These are phyloP conservation scores for Yarrowia sp. DNA, from an alignment of 805 yeast genomes.

Conservation along the genomic window DNA sequence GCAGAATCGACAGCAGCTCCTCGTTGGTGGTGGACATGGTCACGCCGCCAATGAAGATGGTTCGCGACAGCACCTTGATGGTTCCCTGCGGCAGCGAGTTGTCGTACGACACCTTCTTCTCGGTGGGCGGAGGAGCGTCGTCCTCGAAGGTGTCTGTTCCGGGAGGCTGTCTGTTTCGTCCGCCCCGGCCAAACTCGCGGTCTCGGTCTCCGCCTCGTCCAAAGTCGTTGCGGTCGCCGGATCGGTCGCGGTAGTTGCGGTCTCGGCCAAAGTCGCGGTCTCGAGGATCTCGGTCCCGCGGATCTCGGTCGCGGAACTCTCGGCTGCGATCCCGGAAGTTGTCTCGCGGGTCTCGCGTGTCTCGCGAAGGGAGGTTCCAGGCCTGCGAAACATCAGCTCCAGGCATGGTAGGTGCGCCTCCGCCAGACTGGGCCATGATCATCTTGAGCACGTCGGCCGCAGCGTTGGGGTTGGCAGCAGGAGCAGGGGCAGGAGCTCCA, in stretches of 20 bases:
- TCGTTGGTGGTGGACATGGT: slow-evolving; percentile 77
- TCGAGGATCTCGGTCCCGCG: slow-evolving; percentile 26
- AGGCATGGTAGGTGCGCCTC: background rate
- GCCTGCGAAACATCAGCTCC: slow-evolving; percentile 25
- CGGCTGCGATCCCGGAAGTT: slow-evolving; percentile 18
- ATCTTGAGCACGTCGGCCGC: slow-evolving; percentile 22
- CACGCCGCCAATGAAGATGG: slow-evolving; percentile 91
- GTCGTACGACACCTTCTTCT: slow-evolving; percentile 60
- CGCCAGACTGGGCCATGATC: slow-evolving; percentile 17
- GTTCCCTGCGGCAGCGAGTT: slow-evolving; percentile 70
- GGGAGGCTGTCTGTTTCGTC: slow-evolving; percentile 20
- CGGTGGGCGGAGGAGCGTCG: slow-evolving; percentile 13
- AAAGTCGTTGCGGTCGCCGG: background rate
- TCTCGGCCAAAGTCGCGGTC: slow-evolving; percentile 28
- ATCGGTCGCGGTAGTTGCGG: slow-evolving; percentile 18
- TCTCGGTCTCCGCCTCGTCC: slow-evolving; percentile 6
- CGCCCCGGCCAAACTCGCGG: background rate
- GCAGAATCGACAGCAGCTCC: slow-evolving; percentile 64
- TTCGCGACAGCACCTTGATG: slow-evolving; percentile 81
- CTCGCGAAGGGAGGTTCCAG: slow-evolving; percentile 27
- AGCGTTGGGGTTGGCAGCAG: slow-evolving; percentile 13
- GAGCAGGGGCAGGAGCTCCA: slow-evolving; percentile 37
- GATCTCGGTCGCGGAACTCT: slow-evolving; percentile 22
- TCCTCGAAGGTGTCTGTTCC: slow-evolving; percentile 18
- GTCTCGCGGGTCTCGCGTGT: background rate